Conservation (phyloP, 208 protist species). For the Porcisia hertigi region DNA sequence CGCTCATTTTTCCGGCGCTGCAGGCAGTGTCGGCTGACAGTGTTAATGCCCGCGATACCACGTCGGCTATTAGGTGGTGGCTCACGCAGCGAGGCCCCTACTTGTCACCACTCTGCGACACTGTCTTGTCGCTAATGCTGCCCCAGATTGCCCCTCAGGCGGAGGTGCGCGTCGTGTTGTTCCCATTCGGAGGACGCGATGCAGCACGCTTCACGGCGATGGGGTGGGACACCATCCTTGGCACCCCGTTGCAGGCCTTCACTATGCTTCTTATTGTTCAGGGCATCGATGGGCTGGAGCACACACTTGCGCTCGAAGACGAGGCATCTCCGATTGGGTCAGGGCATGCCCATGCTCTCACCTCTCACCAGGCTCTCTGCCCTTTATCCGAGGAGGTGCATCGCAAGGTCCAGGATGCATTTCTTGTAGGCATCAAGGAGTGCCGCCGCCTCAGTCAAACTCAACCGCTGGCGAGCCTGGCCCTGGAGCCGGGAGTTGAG, state of each 20-base stretch:
- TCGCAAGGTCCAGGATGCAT: slow-evolving; percentile 36
- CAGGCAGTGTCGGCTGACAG: slow-evolving; percentile 50
- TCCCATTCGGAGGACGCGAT: slow-evolving; percentile 76
- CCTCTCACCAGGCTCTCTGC: background rate
- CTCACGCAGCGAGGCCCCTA: slow-evolving; percentile 50
- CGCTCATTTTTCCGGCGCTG: slow-evolving; percentile 46
- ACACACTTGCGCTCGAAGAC: slow-evolving; percentile 16
- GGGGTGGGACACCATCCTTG: slow-evolving; percentile 69
- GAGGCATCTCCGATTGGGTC: background rate
- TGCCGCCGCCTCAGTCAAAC: slow-evolving; percentile 51
- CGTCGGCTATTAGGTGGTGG: slow-evolving; percentile 39
- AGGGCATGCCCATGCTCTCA: slow-evolving; percentile 1
- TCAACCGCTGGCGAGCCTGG: slow-evolving; percentile 46
- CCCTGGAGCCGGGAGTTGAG: slow-evolving; percentile 33
- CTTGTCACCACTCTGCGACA: slow-evolving; percentile 58
- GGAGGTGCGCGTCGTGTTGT: slow-evolving; percentile 52
- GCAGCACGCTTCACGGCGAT: slow-evolving; percentile 41
- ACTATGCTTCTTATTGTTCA: slow-evolving; percentile 63
- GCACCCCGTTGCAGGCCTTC: slow-evolving; percentile 54
- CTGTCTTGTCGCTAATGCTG: slow-evolving; percentile 43
- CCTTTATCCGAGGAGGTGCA: slow-evolving; percentile 17
- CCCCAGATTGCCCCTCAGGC: slow-evolving; percentile 39
- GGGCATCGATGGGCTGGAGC: slow-evolving; percentile 34
- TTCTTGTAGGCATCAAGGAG: slow-evolving; percentile 48
- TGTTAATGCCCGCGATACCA: slow-evolving; percentile 38